phyloP scores from a whole-genome alignment of 345 rosid genomes.

The Aegle marmelos region DNA sequence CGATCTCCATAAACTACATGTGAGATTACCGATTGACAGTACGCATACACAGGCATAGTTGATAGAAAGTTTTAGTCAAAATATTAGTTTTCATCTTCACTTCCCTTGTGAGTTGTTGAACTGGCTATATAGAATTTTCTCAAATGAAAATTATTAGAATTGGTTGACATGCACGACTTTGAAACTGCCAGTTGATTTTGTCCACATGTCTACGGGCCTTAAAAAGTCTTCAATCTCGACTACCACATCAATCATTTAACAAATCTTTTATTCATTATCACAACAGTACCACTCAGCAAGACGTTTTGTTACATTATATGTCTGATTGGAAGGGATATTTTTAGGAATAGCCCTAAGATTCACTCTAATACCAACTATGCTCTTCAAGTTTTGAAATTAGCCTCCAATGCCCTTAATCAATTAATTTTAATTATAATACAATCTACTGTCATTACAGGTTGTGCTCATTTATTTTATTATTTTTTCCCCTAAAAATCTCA shows the following conservation, averaged over 20 bases:
- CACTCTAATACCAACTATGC: not conserved
- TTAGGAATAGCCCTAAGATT: not conserved
- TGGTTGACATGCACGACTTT: not conserved
- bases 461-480: no score
- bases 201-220: not conserved
- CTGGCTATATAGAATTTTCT: not conserved
- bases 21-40: no score
- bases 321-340: no score
- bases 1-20: not conserved
- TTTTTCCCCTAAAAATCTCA: not conserved
- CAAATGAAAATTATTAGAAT: not conserved
- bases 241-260: conserved; percentile 18
- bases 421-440: no score
- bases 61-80: not conserved
- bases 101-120: conserved; percentile 1
- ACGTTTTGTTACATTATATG: not conserved
- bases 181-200: conserved; percentile 5
- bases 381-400: not conserved
- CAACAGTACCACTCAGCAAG: no score
- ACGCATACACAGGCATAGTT: not conserved
- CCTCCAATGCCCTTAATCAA: not conserved
- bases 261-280: not conserved
- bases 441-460: no score
- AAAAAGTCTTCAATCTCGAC: not conserved
- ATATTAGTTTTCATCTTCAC: conserved; percentile 12